Evolutionary conservation across 805 yeast genomes (phyloP).

Genomic region (Wickerhamiella sorbophila): DNA sequence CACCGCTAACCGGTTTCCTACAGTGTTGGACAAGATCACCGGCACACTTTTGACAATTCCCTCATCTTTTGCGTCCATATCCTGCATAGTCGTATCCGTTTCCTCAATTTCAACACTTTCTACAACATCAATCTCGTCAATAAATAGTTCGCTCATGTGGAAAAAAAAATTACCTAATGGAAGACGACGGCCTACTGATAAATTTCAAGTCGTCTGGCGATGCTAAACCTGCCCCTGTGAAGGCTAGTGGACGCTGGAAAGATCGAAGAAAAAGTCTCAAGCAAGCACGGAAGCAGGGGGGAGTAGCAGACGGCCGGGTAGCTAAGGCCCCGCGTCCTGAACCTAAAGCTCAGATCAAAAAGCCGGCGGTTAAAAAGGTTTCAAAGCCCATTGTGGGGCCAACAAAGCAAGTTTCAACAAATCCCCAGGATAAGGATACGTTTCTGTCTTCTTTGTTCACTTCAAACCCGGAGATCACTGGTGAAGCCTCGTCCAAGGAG

Average conservation of each 20-base stretch:
- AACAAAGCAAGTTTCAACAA: not conserved
- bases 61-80: conserved; percentile 29
- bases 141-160: conserved; percentile 3
- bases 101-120: conserved; percentile 24
- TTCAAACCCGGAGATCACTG: conserved; percentile 39
- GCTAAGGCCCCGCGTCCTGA: conserved; percentile 17
- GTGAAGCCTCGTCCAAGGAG: conserved; percentile 13
- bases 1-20: conserved; percentile 27
- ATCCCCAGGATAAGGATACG: conserved; percentile 30
- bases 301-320: conserved; percentile 12
- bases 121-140: conserved; percentile 19
- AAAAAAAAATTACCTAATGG: conserved; percentile 15
- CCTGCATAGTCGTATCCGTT: conserved; percentile 12
- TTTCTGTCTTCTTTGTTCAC: conserved; percentile 80
- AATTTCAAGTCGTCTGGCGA: conserved; percentile 46
- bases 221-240: conserved; percentile 15
- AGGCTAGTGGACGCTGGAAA: conserved; percentile 28
- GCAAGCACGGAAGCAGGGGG: conserved; percentile 31
- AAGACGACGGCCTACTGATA: conserved; percentile 52
- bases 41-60: conserved; percentile 52
- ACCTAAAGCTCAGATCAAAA: conserved; percentile 6
- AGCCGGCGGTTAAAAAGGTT: not conserved
- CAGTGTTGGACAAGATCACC: conserved; percentile 29
- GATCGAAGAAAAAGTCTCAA: conserved; percentile 13
- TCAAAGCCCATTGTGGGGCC: not conserved